These are phyloP conservation scores for Penicillium alfredii DNA, from an alignment of 495 filamentous ascomycete species.

Conservation along the genomic window DNA sequence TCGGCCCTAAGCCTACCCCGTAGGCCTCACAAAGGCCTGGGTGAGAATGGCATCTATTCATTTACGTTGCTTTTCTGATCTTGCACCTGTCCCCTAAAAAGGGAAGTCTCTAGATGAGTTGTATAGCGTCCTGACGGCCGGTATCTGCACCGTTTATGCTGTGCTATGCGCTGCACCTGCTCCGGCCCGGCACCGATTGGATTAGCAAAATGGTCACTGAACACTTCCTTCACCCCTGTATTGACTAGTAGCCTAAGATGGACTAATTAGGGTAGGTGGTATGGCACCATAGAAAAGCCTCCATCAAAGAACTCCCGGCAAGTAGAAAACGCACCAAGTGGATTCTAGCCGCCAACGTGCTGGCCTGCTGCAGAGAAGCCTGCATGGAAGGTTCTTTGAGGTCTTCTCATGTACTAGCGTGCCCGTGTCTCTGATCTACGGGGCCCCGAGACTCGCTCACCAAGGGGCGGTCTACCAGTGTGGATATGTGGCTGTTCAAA, in stretches of 20 bases:
- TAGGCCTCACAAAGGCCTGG: conserved; percentile 1
- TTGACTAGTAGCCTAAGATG: conserved; percentile 4
- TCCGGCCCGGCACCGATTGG: conserved; percentile 2
- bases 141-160: conserved; percentile 11
- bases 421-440: conserved; percentile 4
- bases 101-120: background rate
- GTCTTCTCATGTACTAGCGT: background rate
- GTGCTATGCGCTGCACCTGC: conserved; percentile 2
- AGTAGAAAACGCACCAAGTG: conserved; percentile 3
- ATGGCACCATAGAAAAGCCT: conserved; percentile 10
- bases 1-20: conserved; percentile 4
- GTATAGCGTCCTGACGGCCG: conserved; percentile 1
- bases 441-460: conserved; percentile 1
- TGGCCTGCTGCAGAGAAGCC: conserved; percentile 33
- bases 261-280: conserved; percentile 8
- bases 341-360: conserved; percentile 20
- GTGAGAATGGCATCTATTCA: conserved; percentile 1
- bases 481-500: too few relatives aligned
- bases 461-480: conserved; percentile 12
- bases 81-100: too few relatives aligned
- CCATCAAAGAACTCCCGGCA: too few relatives aligned
- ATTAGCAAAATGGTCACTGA: too few relatives aligned
- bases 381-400: conserved; percentile 36
- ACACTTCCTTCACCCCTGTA: too few relatives aligned
- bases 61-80: too few relatives aligned